Evolutionary conservation across 2,329 filamentous ascomycete genomes (phyloP).

Genomic region (Sporothrix euskadiensis): DNA sequence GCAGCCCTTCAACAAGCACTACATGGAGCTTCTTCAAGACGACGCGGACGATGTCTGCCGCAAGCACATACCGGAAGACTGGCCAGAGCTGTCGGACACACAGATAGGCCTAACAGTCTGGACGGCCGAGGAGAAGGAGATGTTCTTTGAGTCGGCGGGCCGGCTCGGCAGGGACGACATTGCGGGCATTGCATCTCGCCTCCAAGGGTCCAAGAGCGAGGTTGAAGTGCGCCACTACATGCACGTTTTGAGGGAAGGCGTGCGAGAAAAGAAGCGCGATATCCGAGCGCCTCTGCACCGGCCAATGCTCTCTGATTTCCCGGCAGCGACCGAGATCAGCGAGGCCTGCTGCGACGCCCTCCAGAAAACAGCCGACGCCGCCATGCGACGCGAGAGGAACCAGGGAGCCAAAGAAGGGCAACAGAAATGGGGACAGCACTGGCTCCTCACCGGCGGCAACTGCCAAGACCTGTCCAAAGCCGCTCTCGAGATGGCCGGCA

Average conservation of each 20-base stretch:
- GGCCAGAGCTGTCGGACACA: constrained; percentile 43
- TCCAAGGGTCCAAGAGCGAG: constrained; percentile 68
- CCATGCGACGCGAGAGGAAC: constrained; percentile 64
- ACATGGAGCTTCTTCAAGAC: constrained; percentile 56
- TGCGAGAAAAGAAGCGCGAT: constrained; percentile 37
- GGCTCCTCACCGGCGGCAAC: constrained; percentile 59
- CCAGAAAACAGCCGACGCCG: constrained; percentile 66
- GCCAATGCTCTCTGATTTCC: constrained; percentile 58
- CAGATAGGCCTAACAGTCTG: constrained; percentile 72
- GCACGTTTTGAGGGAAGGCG: constrained; percentile 56
- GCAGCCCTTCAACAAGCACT: constrained; percentile 47
- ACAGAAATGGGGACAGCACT: constrained; percentile 61
- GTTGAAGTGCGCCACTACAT: constrained; percentile 74
- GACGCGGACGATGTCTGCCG: constrained; percentile 57
- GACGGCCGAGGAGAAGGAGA: constrained; percentile 68
- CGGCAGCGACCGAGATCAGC: constrained; percentile 70
- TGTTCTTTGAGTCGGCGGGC: constrained; percentile 66
- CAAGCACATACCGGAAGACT: constrained; percentile 40
- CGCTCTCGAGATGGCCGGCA: constrained; percentile 25
- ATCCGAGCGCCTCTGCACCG: constrained; percentile 36
- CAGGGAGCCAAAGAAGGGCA: constrained; percentile 62
- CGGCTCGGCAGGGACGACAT: constrained; percentile 65
- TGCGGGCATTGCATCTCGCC: constrained; percentile 59
- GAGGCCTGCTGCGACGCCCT: constrained; percentile 64
- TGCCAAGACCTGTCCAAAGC: constrained; percentile 22